These are phyloP conservation scores for Pharnaceum exiguum DNA, from an alignment of 148 eudicot genomes.

Conservation along the genomic window DNA sequence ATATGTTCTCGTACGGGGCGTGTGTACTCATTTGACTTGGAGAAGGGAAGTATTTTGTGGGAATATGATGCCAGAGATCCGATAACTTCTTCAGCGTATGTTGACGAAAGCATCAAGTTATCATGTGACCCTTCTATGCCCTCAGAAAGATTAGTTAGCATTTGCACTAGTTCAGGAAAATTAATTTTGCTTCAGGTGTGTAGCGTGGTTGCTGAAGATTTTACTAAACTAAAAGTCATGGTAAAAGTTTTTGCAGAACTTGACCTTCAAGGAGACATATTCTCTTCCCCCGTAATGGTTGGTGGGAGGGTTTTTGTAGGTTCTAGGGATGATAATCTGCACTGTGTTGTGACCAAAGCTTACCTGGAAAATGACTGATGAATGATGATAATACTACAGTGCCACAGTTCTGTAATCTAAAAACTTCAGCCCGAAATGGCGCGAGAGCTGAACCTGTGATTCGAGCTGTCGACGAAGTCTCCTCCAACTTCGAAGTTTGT, in stretches of 20 bases:
- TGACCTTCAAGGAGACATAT: constrained; percentile 65
- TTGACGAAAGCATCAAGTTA: constrained; percentile 60
- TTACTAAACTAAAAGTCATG: neutral
- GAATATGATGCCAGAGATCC: constrained; percentile 58
- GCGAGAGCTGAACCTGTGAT: no score
- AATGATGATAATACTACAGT: neutral
- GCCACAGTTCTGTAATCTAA: no score
- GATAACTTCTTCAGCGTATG: constrained; percentile 75
- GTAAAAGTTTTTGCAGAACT: constrained; percentile 55
- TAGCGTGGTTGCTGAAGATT: constrained; percentile 12
- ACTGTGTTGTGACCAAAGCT: constrained; percentile 44
- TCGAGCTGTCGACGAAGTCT: no score
- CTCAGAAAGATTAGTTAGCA: constrained; percentile 58
- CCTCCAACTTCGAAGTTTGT: no score
- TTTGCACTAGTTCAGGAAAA: constrained; percentile 68
- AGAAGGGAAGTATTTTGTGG: constrained; percentile 61
- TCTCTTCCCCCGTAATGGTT: constrained; percentile 89
- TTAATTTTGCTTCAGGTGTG: constrained; percentile 39
- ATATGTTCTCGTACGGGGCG: constrained; percentile 74
- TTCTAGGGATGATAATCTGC: constrained; percentile 81
- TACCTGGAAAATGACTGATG: constrained; percentile 8
- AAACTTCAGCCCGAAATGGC: no score
- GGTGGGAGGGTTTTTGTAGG: constrained; percentile 86
- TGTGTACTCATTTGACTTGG: constrained; percentile 61
- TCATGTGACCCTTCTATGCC: constrained; percentile 26